Evolutionary conservation across 2,329 filamentous ascomycete species (phyloP).

Genomic region (Pseudogymnoascus sp.): DNA sequence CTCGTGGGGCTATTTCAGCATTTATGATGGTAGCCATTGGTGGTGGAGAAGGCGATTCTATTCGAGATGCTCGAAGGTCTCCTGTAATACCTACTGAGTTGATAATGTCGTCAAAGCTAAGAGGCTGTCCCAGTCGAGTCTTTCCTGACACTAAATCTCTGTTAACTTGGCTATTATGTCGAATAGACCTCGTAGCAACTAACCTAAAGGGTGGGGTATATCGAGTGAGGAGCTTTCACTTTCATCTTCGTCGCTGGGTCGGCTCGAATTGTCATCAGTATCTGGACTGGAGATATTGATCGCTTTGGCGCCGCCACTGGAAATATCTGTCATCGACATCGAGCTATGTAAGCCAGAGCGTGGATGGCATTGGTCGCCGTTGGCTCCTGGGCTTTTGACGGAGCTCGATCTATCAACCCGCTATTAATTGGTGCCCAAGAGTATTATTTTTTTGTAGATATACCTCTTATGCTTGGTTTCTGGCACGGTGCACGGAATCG

Average conservation of each 20-base stretch:
- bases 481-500: background rate
- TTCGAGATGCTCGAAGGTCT: background rate
- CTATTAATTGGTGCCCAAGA: background rate
- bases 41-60: background rate
- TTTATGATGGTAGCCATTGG: background rate
- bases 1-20: background rate
- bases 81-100: slow-evolving; percentile 1
- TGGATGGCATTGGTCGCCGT: background rate
- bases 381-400: background rate
- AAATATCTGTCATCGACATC: background rate
- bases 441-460: background rate
- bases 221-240: background rate
- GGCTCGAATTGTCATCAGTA: background rate
- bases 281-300: background rate
- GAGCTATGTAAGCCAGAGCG: background rate
- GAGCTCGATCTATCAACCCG: background rate
- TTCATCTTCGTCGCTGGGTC: background rate
- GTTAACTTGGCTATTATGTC: background rate
- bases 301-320: background rate
- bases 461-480: slow-evolving; percentile 4
- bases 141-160: background rate
- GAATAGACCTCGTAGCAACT: background rate
- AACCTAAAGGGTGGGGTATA: background rate
- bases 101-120: background rate
- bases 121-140: background rate